Base-by-base conservation (phyloP, 148 eudicot genomes). In the Amaranthus cruentus region DNA sequence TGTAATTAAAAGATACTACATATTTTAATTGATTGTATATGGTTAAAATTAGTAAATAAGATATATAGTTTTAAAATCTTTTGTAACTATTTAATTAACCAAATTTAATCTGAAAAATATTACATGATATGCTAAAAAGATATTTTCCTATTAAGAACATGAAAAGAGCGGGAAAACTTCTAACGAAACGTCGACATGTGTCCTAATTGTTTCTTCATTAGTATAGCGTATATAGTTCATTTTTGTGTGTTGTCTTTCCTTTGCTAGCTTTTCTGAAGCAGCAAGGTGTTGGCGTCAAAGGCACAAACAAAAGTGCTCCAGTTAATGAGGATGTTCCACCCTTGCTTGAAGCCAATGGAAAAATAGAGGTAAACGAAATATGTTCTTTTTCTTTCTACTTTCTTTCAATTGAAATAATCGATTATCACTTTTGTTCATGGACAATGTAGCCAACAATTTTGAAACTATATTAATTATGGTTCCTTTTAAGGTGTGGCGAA, bases 201-300 rank as follows among this genome's bases (percentile, higher is more conserved):
- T 28, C 38, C 38, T 28, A 28, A 28, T 28, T 28, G 38, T 28
- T 28, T 28, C 38, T 28, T 28, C 38, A 28, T 28, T 28, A 28
- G 38, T 28, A 28, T 28, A 28, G 0, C 2, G 38, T 28, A 28
- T 28, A 28, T 28, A 62, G 49, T 69, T 55, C 7, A 62, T 14
- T 56, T 70, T 70, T n/a, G 42, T 44, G 21, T 73, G 42, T 71
- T 82, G 55, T 21, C n/a, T 15, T 6, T 74, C 28, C 48, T 61
- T 64, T 81, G 65, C 73, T 77, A 96, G 99, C 99, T 82, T 90
- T 96, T 82, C 82, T 96, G 83, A 96, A 96, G 91, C 99, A 96
- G 88, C 99, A 96, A 87, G 99, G 97, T 80, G 86, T 76, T 83
- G 96, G 87, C 44, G 79, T 70, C 81, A 96, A 96, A 76, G 96